Evolutionary conservation across 2,329 filamentous ascomycete genomes (phyloP).

Genomic region (Bimuria novae-zelandiae): DNA sequence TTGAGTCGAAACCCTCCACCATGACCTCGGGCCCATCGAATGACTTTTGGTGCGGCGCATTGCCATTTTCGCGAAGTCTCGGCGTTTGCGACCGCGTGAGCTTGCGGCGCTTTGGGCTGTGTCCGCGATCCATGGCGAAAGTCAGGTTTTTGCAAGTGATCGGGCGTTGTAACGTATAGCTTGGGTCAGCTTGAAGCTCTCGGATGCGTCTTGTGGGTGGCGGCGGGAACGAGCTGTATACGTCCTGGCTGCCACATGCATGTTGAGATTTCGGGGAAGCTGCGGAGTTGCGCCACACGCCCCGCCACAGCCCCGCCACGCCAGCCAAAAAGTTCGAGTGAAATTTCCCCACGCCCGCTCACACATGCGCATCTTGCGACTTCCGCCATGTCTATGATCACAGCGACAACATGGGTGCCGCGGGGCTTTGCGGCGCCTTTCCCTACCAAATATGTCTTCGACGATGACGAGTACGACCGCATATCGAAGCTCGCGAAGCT

Average conservation of each 20-base stretch:
- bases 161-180: background rate
- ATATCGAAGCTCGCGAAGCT: conserved; percentile 58
- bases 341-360: conserved; percentile 18
- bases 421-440: conserved; percentile 56
- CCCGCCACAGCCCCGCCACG: conserved; percentile 18
- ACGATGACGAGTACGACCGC: conserved; percentile 57
- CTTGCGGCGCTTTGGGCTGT: conserved; percentile 68
- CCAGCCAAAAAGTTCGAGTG: conserved; percentile 16
- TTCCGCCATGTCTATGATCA: conserved; percentile 59
- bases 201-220: background rate
- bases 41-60: conserved; percentile 57
- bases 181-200: background rate
- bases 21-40: conserved; percentile 67
- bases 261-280: conserved; percentile 3
- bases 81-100: conserved; percentile 53
- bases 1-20: conserved; percentile 69
- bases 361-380: background rate
- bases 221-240: background rate
- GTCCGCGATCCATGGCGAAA: conserved; percentile 42
- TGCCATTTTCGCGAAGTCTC: conserved; percentile 33
- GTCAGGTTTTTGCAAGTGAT: background rate
- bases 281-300: conserved; percentile 1
- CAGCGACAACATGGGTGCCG: conserved; percentile 58
- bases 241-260: background rate
- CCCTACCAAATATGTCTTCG: conserved; percentile 55